A percentile compares a stretch with the other conserved stretches of the same genome.
Evolutionary conservation across 2,329 filamentous ascomycete species (phyloP).

Genomic region (Fonsecaea pedrosoi): DNA sequence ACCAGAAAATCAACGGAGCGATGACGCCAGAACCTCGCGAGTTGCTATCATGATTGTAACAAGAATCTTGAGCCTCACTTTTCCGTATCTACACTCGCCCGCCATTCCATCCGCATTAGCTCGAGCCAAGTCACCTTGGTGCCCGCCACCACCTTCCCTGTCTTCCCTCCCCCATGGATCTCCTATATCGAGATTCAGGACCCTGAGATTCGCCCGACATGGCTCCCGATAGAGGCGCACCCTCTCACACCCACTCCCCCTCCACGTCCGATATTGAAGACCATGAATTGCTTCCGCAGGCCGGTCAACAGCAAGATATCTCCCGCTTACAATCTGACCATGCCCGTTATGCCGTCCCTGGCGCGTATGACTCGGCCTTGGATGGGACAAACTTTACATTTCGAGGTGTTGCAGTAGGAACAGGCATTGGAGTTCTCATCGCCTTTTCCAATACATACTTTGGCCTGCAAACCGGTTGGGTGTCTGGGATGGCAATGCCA

Average conservation of each 20-base stretch:
- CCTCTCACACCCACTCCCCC: constrained; percentile 19
- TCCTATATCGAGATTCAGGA: neutral
- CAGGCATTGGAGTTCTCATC: constrained; percentile 85
- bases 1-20: neutral
- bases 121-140: neutral
- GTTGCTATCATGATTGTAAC: neutral
- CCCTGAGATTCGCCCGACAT: constrained; percentile 20
- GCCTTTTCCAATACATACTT: constrained; percentile 99
- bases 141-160: neutral
- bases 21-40: neutral
- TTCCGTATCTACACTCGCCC: neutral
- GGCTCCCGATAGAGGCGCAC: constrained; percentile 37
- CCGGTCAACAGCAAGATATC: constrained; percentile 18
- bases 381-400: constrained; percentile 77
- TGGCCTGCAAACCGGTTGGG: constrained; percentile 87
- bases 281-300: constrained; percentile 25
- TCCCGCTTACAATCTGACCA: constrained; percentile 33
- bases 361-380: constrained; percentile 42
- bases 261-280: constrained; percentile 24
- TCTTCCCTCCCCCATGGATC: neutral
- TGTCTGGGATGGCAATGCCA: constrained; percentile 94
- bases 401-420: constrained; percentile 78
- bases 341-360: constrained; percentile 33
- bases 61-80: constrained; percentile 2
- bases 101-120: neutral